Percentiles rank a stretch among this genome's conserved stretches.
These are phyloP conservation scores for Umbilicus rupestris DNA, from an alignment of 164 flowering plant species.

Conservation along the genomic window DNA sequence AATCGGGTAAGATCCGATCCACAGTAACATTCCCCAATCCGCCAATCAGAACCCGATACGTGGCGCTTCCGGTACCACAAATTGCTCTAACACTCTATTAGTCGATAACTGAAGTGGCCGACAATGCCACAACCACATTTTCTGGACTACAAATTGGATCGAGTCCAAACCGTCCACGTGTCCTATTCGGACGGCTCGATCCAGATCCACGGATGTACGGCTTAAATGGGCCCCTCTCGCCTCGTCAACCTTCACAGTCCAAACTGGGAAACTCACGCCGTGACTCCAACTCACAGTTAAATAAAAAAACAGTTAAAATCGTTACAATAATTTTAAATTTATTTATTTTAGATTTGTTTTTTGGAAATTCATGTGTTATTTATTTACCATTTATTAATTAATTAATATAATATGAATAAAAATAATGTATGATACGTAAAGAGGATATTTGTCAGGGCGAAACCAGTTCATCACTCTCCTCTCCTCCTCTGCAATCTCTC, in stretches of 20 bases:
- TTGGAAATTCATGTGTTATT: too few species aligned
- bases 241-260: background rate
- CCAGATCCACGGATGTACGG: background rate
- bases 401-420: too few species aligned
- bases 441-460: too few species aligned
- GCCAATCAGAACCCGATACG: constrained; percentile 12
- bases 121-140: constrained; percentile 24
- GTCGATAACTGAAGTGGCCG: constrained; percentile 21
- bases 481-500: constrained; percentile 6
- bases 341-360: too few species aligned
- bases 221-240: background rate
- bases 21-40: background rate
- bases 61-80: constrained; percentile 17
- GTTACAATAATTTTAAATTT: too few species aligned
- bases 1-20: constrained; percentile 5
- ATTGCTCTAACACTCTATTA: background rate
- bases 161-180: constrained; percentile 6
- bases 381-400: too few species aligned
- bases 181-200: constrained; percentile 9
- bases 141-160: constrained; percentile 13
- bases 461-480: background rate
- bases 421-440: too few species aligned
- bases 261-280: background rate
- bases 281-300: background rate
- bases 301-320: too few species aligned